Percentiles rank a stretch among this genome's conserved stretches.
Conservation (phyloP, 2,329 filamentous ascomycete genomes). For the Botrytis medusae region DNA sequence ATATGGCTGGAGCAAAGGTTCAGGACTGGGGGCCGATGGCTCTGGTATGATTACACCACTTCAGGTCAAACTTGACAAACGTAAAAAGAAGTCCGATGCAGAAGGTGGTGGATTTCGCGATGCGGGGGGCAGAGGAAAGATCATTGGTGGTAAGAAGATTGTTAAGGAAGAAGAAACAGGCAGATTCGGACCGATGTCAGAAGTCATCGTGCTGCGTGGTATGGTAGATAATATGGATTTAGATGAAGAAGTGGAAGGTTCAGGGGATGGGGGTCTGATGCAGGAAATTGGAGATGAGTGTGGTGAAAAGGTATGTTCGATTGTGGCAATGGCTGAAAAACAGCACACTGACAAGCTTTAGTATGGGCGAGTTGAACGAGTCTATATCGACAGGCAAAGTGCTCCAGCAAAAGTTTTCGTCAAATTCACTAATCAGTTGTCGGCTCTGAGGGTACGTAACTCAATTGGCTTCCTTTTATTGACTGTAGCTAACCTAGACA, state of each 20-base stretch:
- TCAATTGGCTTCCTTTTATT: constrained; percentile 4
- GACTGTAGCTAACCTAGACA: constrained; percentile 42
- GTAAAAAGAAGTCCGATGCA: constrained; percentile 73
- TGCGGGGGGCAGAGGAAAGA: constrained; percentile 67
- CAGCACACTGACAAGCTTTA: constrained; percentile 39
- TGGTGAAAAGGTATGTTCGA: constrained; percentile 64
- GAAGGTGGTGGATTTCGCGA: constrained; percentile 77
- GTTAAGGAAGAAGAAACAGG: constrained; percentile 45
- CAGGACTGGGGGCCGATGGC: constrained; percentile 78
- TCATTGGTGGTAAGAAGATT: constrained; percentile 69
- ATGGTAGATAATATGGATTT: constrained; percentile 88
- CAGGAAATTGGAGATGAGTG: constrained; percentile 97
- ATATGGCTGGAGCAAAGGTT: constrained; percentile 88
- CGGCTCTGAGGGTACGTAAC: constrained; percentile 72
- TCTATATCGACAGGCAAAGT: constrained; percentile 68
- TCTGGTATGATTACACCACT: constrained; percentile 84
- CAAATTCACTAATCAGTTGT: constrained; percentile 84
- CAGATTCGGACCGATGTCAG: constrained; percentile 72
- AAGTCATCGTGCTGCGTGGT: constrained; percentile 76
- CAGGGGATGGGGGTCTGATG: constrained; percentile 64
- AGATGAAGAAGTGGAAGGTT: constrained; percentile 68
- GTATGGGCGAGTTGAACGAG: constrained; percentile 80
- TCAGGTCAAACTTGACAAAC: constrained; percentile 80
- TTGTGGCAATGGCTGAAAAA: constrained; percentile 18
- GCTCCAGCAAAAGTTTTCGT: constrained; percentile 74